Evolutionary conservation across 805 yeast species (phyloP).

Genomic region (Clavispora carvajalis): DNA sequence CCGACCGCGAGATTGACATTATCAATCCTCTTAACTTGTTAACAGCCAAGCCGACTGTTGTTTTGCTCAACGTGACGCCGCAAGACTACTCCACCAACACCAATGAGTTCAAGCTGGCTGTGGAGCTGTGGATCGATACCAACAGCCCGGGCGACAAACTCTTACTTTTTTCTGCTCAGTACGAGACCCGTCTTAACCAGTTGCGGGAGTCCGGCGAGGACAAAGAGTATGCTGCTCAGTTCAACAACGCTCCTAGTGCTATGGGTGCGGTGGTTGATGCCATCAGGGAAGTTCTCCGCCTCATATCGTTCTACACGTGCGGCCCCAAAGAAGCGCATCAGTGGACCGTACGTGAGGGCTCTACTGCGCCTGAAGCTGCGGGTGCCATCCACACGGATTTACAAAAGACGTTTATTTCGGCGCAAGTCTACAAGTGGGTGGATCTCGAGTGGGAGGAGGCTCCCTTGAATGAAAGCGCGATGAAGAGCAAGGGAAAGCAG

Average conservation of each 20-base stretch:
- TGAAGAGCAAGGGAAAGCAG: conserved; percentile 56
- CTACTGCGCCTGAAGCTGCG: conserved; percentile 97
- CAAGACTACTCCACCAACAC: conserved; percentile 54
- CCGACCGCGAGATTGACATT: conserved; percentile 54
- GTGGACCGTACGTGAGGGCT: conserved; percentile 92
- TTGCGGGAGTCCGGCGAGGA: conserved; percentile 11
- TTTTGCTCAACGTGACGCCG: conserved; percentile 67
- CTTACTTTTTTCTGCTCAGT: conserved; percentile 40
- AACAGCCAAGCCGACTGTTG: conserved; percentile 86
- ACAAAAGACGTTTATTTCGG: conserved; percentile 90
- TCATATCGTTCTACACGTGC: conserved; percentile 92
- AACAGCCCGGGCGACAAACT: conserved; percentile 55
- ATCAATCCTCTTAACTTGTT: conserved; percentile 68
- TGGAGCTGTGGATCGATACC: conserved; percentile 60
- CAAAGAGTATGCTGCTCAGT: conserved; percentile 21
- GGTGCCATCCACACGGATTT: conserved; percentile 96
- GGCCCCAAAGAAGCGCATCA: conserved; percentile 97
- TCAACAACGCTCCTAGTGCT: conserved; percentile 37
- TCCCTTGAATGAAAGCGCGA: conserved; percentile 45
- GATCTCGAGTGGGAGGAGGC: conserved; percentile 45
- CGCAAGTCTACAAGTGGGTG: conserved; percentile 82
- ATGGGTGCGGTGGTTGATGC: conserved; percentile 53
- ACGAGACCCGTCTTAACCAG: conserved; percentile 34
- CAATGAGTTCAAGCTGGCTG: conserved; percentile 47
- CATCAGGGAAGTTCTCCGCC: conserved; percentile 21